A percentile compares a stretch with the other conserved stretches of the same genome.
phyloP scores from a whole-genome alignment of 2,329 filamentous ascomycete species.

The Penicillium sp. region DNA sequence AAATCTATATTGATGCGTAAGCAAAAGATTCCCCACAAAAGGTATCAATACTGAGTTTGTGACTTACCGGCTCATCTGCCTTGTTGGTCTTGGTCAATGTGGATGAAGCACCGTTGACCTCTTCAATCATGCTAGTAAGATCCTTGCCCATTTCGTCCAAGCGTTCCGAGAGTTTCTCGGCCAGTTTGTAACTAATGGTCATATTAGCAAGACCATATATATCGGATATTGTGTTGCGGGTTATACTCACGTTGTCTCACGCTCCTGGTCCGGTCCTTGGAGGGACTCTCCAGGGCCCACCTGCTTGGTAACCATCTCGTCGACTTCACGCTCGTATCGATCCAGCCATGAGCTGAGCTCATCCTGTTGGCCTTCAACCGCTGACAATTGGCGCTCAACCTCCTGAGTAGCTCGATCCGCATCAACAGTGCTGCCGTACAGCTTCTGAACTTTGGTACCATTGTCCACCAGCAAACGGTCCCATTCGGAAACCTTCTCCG shows the following conservation, averaged over 20 bases:
- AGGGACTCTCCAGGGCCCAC: conserved; percentile 72
- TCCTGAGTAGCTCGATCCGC: conserved; percentile 90
- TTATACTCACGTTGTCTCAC: conserved; percentile 73
- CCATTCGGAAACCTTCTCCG: conserved; percentile 82
- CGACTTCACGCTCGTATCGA: conserved; percentile 86
- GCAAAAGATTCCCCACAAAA: conserved; percentile 5
- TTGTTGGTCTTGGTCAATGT: conserved; percentile 86
- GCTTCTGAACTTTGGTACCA: conserved; percentile 87
- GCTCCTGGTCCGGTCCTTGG: conserved; percentile 88
- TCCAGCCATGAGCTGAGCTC: conserved; percentile 87
- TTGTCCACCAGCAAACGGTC: conserved; percentile 91
- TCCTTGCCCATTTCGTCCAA: conserved; percentile 93
- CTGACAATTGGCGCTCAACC: conserved; percentile 84
- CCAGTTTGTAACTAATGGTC: conserved; percentile 68
- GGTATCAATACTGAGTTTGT: conserved; percentile 2
- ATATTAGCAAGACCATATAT: conserved; percentile 17
- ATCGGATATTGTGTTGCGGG: not conserved
- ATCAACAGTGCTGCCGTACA: conserved; percentile 89
- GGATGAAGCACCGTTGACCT: conserved; percentile 91
- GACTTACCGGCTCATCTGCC: conserved; percentile 77
- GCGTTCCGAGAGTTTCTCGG: conserved; percentile 86
- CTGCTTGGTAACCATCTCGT: conserved; percentile 79
- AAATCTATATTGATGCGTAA: conserved; percentile 58
- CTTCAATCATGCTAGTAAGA: conserved; percentile 92
- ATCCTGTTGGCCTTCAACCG: conserved; percentile 88